These are phyloP conservation scores for Globisporangium cederbergense DNA, from an alignment of 352 stramenopile genomes.

Conservation along the genomic window DNA sequence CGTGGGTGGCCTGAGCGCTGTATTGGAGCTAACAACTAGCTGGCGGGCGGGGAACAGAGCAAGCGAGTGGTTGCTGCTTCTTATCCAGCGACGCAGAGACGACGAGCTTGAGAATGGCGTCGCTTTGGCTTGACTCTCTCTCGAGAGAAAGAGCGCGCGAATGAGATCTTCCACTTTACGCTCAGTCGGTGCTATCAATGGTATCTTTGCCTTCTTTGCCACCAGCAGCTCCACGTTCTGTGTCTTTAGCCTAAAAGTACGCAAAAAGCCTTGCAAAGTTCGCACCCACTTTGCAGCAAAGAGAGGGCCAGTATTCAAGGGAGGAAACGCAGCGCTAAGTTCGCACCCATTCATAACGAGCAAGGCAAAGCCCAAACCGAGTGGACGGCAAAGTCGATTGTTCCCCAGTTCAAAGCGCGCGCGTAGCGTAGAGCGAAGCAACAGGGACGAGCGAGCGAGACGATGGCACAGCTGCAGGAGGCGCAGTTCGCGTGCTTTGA, in stretches of 20 bases:
- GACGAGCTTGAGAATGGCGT: not conserved
- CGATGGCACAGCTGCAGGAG: conserved; percentile 53
- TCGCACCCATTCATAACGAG: not conserved
- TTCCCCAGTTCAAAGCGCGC: not conserved
- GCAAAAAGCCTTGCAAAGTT: conserved; percentile 1
- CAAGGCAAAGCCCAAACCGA: conserved; percentile 11
- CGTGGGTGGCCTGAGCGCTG: not conserved
- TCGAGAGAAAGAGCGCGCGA: not conserved
- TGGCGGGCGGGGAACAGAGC: not conserved
- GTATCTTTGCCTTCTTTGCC: not conserved
- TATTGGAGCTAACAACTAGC: not conserved
- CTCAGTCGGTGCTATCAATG: not conserved
- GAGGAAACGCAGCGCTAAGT: not conserved
- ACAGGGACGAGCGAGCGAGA: conserved; percentile 5
- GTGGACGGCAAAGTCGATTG: conserved; percentile 16
- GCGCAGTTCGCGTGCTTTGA: conserved; percentile 74
- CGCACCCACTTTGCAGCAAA: not conserved
- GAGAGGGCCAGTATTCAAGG: not conserved
- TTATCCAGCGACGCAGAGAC: not conserved
- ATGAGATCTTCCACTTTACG: conserved; percentile 7
- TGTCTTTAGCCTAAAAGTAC: conserved; percentile 2
- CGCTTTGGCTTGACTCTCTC: conserved; percentile 4
- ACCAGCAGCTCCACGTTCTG: not conserved
- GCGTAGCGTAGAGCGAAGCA: not conserved
- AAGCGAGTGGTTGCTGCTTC: not conserved